These are phyloP conservation scores for Fusarium newnesense DNA, from an alignment of 2,329 filamentous ascomycete species.

Conservation along the genomic window DNA sequence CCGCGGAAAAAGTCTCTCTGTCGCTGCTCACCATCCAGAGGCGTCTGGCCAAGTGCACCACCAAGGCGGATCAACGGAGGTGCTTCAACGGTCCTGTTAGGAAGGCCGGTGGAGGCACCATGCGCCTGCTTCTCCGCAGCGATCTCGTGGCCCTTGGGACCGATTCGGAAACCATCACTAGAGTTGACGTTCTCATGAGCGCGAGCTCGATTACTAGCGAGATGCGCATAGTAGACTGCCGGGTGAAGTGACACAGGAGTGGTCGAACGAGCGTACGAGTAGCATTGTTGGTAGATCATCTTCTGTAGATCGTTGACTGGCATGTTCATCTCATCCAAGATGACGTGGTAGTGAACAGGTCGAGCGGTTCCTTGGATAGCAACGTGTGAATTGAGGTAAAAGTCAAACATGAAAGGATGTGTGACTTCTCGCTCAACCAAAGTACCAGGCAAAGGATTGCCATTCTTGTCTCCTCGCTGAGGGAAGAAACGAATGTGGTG, in stretches of 20 bases:
- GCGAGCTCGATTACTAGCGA: constrained; percentile 83
- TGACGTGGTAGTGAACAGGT: constrained; percentile 91
- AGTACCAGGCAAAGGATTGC: constrained; percentile 86
- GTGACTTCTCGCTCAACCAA: constrained; percentile 91
- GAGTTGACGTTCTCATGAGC: constrained; percentile 71
- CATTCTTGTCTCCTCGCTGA: constrained; percentile 74
- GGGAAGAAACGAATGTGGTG: constrained; percentile 97
- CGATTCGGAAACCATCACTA: constrained; percentile 56
- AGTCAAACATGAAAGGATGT: constrained; percentile 90
- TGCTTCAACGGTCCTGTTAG: constrained; percentile 41
- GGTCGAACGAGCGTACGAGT: constrained; percentile 91
- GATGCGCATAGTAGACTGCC: constrained; percentile 94
- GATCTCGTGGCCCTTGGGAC: constrained; percentile 57
- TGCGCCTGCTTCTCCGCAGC: constrained; percentile 53
- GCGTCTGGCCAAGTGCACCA: constrained; percentile 33
- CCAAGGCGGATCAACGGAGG: constrained; percentile 48
- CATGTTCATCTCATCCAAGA: constrained; percentile 81
- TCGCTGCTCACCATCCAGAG: constrained; percentile 44
- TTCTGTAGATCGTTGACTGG: constrained; percentile 77
- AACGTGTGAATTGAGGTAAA: constrained; percentile 71
- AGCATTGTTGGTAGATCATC: constrained; percentile 94
- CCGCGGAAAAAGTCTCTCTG: constrained; percentile 50
- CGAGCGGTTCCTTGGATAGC: constrained; percentile 95
- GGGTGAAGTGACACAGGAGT: constrained; percentile 91
- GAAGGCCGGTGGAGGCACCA: constrained; percentile 44